Base-by-base conservation (phyloP, 805 yeast species). In the Zygoascus bituminiphila region DNA sequence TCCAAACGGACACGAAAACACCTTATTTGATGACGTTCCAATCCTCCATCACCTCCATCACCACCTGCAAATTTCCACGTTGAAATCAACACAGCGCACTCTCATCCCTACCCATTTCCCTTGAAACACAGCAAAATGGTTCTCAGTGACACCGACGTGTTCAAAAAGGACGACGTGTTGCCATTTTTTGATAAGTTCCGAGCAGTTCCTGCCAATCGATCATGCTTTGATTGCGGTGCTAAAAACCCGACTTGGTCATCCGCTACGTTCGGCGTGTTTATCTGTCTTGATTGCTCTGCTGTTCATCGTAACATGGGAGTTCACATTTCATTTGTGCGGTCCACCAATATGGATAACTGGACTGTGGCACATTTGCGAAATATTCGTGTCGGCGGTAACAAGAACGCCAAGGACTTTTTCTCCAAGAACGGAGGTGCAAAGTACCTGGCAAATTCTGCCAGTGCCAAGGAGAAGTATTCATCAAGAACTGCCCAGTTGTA, bases 161-260 rank as follows among this genome's bases (percentile, higher is more conserved):
- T 66, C 44, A 54, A 62, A 44, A 81, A 81, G 61, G 88, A 82
- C 57, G 84, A 83, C 58, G 82, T 82, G 46, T 74, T 75, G 42
- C 73, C 73, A 45, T 77, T 87, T 54, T 87, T 87, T 61, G 70
- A 72, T 45, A 73, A 76, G 63, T 70, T 86, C 57, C 76, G 78
- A 58, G 70, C 82, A 65, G 72, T 76, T 61, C 53, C 80, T 80
- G 84, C 88, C 42, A 89, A 89, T 72, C 82, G 82, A 59, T 66
- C 65, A 47, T 93, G 98, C 69, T 91, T 93, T 68, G 98, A 93
- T 64, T 93, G 98, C 67, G 77, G 84, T 46, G 85, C 89, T 58
- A 88, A 85, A 63, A 89, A 89, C 65, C 98, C 98, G 33, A 88
- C 98, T 0, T 93, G 98, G 98, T 87, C 98, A 2, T 91, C 98